Percentiles rank a stretch among this genome's conserved stretches.
Evolutionary conservation across 257 asterid genomes (phyloP).

Genomic region (Agastache rugosa): DNA sequence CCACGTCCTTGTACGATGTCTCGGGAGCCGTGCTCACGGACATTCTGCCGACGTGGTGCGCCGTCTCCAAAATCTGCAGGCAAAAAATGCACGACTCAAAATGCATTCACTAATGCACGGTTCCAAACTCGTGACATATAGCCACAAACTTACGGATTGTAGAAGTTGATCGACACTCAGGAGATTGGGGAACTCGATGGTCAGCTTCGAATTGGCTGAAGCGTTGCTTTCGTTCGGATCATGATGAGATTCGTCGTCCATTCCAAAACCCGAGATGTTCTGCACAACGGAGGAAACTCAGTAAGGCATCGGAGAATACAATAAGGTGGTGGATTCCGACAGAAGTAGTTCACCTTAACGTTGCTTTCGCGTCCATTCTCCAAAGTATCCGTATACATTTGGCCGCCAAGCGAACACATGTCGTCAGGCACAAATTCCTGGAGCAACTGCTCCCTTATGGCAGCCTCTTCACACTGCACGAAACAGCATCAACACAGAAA

Average conservation of each 20-base stretch:
- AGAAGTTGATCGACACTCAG: slow-evolving; percentile 90
- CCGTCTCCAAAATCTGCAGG: slow-evolving; percentile 76
- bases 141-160: slow-evolving; percentile 74
- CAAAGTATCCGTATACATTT: slow-evolving; percentile 48
- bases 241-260: slow-evolving; percentile 55
- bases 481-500: slow-evolving; percentile 27
- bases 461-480: slow-evolving; percentile 61
- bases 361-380: slow-evolving; percentile 43
- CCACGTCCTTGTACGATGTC: slow-evolving; percentile 79
- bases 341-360: slow-evolving; percentile 42
- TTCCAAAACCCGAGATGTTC: slow-evolving; percentile 51
- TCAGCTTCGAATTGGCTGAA: slow-evolving; percentile 46
- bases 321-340: neutral
- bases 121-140: too few species aligned
- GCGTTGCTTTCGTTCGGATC: slow-evolving; percentile 50
- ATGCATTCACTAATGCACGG: neutral
- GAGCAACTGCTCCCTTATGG: slow-evolving; percentile 64
- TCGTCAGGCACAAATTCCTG: slow-evolving; percentile 75
- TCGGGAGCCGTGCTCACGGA: slow-evolving; percentile 70
- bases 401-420: slow-evolving; percentile 59
- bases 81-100: slow-evolving; percentile 5
- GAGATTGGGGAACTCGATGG: slow-evolving; percentile 64
- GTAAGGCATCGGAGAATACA: slow-evolving; percentile 25
- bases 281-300: slow-evolving; percentile 40
- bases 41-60: slow-evolving; percentile 76